Conservation (phyloP, 148 eudicot species). For the Camellia sinensis region DNA sequence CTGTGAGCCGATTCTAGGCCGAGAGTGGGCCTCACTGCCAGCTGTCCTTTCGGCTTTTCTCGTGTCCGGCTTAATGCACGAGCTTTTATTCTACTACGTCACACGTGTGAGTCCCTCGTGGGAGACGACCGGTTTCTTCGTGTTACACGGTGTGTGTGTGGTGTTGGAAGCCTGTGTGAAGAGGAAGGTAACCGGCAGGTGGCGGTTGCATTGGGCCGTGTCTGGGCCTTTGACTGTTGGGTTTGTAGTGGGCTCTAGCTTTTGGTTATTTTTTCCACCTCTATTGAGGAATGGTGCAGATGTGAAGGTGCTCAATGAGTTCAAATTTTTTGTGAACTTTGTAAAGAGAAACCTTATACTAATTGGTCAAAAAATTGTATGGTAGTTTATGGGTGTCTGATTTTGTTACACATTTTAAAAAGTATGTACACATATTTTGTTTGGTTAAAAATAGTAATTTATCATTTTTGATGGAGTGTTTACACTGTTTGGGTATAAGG, state of each 20-base stretch:
- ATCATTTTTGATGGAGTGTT: too few relatives aligned
- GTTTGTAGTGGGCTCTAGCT: conserved; percentile 47
- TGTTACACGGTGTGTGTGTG: conserved; percentile 60
- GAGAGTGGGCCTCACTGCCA: conserved; percentile 23
- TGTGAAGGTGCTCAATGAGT: conserved; percentile 44
- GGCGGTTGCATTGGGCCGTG: conserved; percentile 42
- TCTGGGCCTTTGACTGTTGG: conserved; percentile 59
- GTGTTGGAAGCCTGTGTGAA: conserved; percentile 42
- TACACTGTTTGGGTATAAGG: too few relatives aligned
- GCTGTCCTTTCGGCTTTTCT: conserved; percentile 51
- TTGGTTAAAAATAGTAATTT: too few relatives aligned
- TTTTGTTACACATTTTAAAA: too few relatives aligned
- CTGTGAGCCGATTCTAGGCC: conserved; percentile 20
- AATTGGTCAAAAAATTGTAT: not conserved
- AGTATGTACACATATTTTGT: too few relatives aligned
- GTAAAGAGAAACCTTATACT: not conserved
- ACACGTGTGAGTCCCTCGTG: conserved; percentile 48
- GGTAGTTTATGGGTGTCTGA: too few relatives aligned
- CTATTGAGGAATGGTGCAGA: conserved; percentile 41
- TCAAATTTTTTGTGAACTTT: conserved; percentile 11
- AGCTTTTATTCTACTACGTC: conserved; percentile 52
- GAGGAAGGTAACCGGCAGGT: conserved; percentile 25
- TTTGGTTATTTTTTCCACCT: conserved; percentile 71
- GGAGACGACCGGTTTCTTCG: conserved; percentile 65
- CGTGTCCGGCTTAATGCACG: conserved; percentile 79